Conservation (phyloP, 2,329 filamentous ascomycete genomes). For the Fusarium scirpi region DNA sequence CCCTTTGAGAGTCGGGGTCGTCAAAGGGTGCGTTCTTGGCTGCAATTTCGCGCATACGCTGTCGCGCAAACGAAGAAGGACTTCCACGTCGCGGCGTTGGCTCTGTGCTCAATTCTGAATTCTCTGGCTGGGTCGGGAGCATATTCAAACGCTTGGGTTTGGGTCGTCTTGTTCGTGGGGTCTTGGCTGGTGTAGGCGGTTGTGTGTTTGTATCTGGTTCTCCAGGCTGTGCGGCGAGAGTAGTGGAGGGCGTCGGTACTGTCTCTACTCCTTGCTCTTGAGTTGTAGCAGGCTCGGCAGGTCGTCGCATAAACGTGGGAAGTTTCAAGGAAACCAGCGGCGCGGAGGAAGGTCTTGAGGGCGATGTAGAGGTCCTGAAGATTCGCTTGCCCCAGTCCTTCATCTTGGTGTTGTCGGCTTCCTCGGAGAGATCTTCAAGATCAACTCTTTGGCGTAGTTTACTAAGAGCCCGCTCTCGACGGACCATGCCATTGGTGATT, state of each 20-base stretch:
- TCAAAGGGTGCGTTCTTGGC: conserved; percentile 58
- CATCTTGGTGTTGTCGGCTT: conserved; percentile 51
- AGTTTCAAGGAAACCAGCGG: conserved; percentile 46
- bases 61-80: conserved; percentile 58
- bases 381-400: conserved; percentile 54
- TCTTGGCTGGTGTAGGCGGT: conserved; percentile 34
- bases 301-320: conserved; percentile 29
- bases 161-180: conserved; percentile 44
- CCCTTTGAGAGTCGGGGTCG: conserved; percentile 55
- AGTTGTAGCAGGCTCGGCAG: conserved; percentile 18
- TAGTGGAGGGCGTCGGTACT: conserved; percentile 5
- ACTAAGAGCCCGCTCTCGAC: conserved; percentile 78
- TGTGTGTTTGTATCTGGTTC: conserved; percentile 26
- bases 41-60: conserved; percentile 59
- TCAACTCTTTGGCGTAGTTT: conserved; percentile 67
- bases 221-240: conserved; percentile 21
- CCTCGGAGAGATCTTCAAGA: conserved; percentile 54
- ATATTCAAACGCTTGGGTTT: conserved; percentile 50
- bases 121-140: conserved; percentile 55
- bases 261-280: conserved; percentile 7
- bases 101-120: conserved; percentile 47
- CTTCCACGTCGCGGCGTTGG: conserved; percentile 53
- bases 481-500: conserved; percentile 88
- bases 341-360: conserved; percentile 33
- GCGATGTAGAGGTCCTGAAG: conserved; percentile 47